Percentiles rank a stretch among this genome's conserved stretches.
Conservation (phyloP, 139 green algal species). For the Coelastrella sp. region DNA sequence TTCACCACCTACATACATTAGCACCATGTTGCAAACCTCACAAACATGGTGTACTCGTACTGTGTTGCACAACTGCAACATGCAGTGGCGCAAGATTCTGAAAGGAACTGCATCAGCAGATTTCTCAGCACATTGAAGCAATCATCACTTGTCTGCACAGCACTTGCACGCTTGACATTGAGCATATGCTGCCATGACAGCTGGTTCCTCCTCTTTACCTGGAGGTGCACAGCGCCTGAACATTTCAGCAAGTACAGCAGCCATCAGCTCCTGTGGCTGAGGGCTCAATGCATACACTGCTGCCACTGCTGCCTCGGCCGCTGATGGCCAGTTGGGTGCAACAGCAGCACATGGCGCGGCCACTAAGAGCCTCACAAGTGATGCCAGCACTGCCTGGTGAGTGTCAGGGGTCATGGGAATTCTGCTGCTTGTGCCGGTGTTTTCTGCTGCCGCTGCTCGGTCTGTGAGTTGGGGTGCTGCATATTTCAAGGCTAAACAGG, state of each 20-base stretch:
- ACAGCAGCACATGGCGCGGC: background rate
- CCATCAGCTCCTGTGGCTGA: constrained; percentile 68
- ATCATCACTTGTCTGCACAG: background rate
- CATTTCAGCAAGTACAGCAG: constrained; percentile 62
- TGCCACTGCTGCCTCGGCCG: constrained; percentile 77
- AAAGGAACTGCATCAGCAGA: background rate
- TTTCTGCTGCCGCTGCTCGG: background rate
- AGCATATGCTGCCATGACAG: background rate
- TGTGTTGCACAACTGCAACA: too few relatives aligned
- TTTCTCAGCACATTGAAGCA: background rate
- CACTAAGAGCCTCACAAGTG: constrained; percentile 18
- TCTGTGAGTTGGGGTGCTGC: constrained; percentile 40
- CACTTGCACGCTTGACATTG: too few relatives aligned
- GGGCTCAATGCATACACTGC: constrained; percentile 89
- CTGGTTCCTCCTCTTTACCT: background rate
- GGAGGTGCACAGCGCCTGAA: constrained; percentile 41
- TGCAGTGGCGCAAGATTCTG: background rate
- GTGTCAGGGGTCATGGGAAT: background rate
- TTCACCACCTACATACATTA: background rate
- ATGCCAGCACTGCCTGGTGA: constrained; percentile 15
- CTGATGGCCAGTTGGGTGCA: constrained; percentile 72
- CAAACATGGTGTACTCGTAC: background rate
- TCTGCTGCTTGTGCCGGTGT: background rate
- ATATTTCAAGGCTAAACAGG: constrained; percentile 60
- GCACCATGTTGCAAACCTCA: background rate